A percentile compares a stretch with the other conserved stretches of the same genome.
These are phyloP conservation scores for Cicer judaicum DNA, from an alignment of 306 rosid genomes.

Conservation along the genomic window DNA sequence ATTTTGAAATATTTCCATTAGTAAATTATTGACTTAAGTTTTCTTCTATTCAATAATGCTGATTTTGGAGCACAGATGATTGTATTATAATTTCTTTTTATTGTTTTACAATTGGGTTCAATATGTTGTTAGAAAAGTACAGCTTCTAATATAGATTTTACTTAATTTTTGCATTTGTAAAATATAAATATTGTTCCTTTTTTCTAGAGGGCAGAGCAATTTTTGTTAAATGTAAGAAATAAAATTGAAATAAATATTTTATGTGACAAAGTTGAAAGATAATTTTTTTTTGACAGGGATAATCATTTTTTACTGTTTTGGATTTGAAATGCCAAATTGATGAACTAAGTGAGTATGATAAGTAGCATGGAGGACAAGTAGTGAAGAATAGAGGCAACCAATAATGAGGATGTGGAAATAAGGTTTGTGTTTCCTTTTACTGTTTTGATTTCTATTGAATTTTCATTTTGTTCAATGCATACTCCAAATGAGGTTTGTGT, in stretches of 20 bases:
- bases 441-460: neutral
- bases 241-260: no score
- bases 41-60: neutral
- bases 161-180: no score
- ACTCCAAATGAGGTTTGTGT: neutral
- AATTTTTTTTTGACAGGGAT: no score
- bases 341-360: constrained; percentile 36
- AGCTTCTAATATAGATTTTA: no score
- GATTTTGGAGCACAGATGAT: constrained; percentile 19
- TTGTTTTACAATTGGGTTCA: no score
- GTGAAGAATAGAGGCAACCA: constrained; percentile 42
- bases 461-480: neutral
- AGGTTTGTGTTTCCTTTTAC: neutral
- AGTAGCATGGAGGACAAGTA: constrained; percentile 38
- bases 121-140: no score
- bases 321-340: constrained; percentile 41
- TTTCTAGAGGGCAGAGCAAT: no score
- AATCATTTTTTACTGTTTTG: constrained; percentile 24
- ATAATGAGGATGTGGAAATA: constrained; percentile 42
- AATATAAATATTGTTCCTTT: no score
- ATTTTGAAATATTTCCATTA: neutral
- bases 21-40: neutral
- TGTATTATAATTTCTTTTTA: no score
- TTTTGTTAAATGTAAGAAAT: no score
- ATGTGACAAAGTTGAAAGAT: no score